Percentiles rank a stretch among this genome's conserved stretches.
phyloP scores from a whole-genome alignment of 2,329 filamentous ascomycete species.

The Huntiella bhutanensis region DNA sequence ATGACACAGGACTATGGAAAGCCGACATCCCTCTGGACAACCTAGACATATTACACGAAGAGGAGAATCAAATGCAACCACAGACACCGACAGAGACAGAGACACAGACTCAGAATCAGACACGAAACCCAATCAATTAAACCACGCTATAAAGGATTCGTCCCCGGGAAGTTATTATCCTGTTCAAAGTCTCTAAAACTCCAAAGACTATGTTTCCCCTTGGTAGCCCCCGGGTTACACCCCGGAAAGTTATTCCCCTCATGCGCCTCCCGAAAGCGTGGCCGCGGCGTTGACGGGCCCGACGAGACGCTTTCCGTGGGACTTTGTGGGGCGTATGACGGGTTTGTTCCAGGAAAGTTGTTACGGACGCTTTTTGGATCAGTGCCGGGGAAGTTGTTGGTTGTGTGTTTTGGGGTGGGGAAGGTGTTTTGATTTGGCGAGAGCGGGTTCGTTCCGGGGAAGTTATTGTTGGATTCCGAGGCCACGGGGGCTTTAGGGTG shows the following conservation, averaged over 20 bases:
- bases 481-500: neutral
- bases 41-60: too few species aligned
- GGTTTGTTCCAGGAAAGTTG: slow-evolving; percentile 7
- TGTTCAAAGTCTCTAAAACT: slow-evolving; percentile 3
- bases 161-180: slow-evolving; percentile 11
- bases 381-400: slow-evolving; percentile 9
- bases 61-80: too few species aligned
- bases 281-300: too few species aligned
- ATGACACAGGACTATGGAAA: too few species aligned
- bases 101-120: too few species aligned
- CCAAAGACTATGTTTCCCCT: slow-evolving; percentile 1
- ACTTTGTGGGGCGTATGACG: neutral
- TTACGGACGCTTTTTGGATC: slow-evolving; percentile 7
- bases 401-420: neutral
- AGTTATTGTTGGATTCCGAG: slow-evolving; percentile 12
- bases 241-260: slow-evolving; percentile 12
- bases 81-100: too few species aligned
- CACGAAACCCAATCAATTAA: too few species aligned
- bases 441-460: slow-evolving; percentile 11
- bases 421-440: neutral
- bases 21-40: too few species aligned
- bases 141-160: slow-evolving; percentile 1
- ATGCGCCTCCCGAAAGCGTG: neutral
- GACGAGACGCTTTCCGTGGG: neutral
- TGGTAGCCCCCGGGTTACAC: slow-evolving; percentile 2